These are phyloP conservation scores for Xylaria telfairii DNA, from an alignment of 495 filamentous ascomycete genomes.

Conservation along the genomic window DNA sequence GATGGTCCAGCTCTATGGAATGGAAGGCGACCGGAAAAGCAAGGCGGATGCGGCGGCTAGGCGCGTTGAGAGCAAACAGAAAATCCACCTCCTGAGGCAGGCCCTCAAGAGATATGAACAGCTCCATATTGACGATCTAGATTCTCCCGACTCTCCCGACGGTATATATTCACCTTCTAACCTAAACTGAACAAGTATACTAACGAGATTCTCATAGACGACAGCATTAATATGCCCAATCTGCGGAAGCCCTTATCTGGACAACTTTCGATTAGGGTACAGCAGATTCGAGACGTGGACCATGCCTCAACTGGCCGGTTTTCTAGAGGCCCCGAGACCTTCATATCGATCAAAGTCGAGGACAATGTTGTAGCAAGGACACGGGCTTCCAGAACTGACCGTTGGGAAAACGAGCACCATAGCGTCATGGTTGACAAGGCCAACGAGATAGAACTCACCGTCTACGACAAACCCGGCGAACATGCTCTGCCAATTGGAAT, in stretches of 20 bases:
- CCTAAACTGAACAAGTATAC: background rate
- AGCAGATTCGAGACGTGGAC: slow-evolving; percentile 92
- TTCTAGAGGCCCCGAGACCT: slow-evolving; percentile 89
- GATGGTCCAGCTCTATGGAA: slow-evolving; percentile 97
- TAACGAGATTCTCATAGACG: slow-evolving; percentile 65
- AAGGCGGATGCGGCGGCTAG: slow-evolving; percentile 87
- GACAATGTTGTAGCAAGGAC: slow-evolving; percentile 88
- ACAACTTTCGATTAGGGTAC: slow-evolving; percentile 81
- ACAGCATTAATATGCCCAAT: slow-evolving; percentile 94
- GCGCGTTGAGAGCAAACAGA: slow-evolving; percentile 93
- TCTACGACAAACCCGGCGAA: slow-evolving; percentile 92
- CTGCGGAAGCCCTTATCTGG: slow-evolving; percentile 92
- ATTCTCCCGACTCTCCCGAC: slow-evolving; percentile 79
- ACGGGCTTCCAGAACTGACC: slow-evolving; percentile 83
- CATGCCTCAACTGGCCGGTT: slow-evolving; percentile 89
- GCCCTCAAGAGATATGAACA: slow-evolving; percentile 97
- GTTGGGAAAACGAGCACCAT: slow-evolving; percentile 90
- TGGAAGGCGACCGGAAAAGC: slow-evolving; percentile 98
- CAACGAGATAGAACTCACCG: slow-evolving; percentile 96
- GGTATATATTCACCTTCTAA: slow-evolving; percentile 55
- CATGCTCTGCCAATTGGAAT: slow-evolving; percentile 92
- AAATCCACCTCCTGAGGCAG: slow-evolving; percentile 94
- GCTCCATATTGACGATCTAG: slow-evolving; percentile 89
- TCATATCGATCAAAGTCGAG: slow-evolving; percentile 94
- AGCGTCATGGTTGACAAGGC: slow-evolving; percentile 95